A percentile compares a stretch with the other conserved stretches of the same genome.
Evolutionary conservation across 108 stramenopile species (phyloP).

Genomic region (Nitzschia inconspicua): DNA sequence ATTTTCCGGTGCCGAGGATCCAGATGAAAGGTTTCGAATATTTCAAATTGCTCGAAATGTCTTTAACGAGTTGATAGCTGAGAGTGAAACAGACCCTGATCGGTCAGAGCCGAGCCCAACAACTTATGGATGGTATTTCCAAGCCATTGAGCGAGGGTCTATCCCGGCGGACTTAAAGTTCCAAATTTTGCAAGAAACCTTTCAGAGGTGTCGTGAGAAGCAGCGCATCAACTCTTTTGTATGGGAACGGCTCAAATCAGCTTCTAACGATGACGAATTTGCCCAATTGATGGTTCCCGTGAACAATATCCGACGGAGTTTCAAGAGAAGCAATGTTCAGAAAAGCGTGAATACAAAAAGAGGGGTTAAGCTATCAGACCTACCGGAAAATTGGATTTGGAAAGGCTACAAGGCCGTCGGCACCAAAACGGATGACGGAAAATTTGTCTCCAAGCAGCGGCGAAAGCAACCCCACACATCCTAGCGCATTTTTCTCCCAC

Average conservation of each 20-base stretch:
- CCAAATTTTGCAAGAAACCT: slow-evolving; percentile 34
- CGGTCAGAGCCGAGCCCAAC: slow-evolving; percentile 25
- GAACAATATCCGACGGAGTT: no score
- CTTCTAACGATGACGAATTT: slow-evolving; percentile 25
- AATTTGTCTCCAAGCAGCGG: no score
- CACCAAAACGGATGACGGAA: no score
- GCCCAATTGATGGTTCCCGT: slow-evolving; percentile 3
- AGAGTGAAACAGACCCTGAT: slow-evolving; percentile 18
- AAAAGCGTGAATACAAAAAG: not conserved
- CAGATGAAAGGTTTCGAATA: slow-evolving; percentile 35
- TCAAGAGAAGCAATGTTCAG: no score
- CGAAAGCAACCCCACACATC: no score
- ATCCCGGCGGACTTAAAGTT: slow-evolving; percentile 35
- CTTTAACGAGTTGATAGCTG: slow-evolving; percentile 41
- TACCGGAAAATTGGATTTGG: not conserved
- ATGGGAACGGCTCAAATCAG: slow-evolving; percentile 42
- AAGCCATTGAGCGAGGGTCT: slow-evolving; percentile 60
- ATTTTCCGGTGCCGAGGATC: slow-evolving; percentile 38
- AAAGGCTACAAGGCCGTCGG: no score
- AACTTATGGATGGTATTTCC: slow-evolving; percentile 68
- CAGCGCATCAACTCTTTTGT: slow-evolving; percentile 72
- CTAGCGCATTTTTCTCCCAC: no score
- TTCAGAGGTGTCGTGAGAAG: slow-evolving; percentile 43
- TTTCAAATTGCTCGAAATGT: slow-evolving; percentile 55
- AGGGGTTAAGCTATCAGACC: not conserved